These are phyloP conservation scores for Ulmus americana DNA, from an alignment of 331 rosid species.

Conservation along the genomic window DNA sequence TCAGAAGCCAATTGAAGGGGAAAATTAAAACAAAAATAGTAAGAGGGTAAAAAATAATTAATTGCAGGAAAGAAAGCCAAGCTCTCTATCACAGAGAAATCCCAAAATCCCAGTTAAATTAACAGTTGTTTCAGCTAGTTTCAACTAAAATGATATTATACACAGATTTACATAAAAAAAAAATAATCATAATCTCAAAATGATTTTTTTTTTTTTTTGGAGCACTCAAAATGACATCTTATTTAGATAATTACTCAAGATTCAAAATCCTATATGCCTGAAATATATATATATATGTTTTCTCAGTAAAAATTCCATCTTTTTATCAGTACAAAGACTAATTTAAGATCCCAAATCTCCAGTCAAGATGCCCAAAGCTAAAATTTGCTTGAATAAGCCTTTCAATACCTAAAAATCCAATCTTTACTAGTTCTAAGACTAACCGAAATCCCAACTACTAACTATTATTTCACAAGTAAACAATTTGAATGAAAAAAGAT, in stretches of 20 bases:
- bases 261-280: not conserved
- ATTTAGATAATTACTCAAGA: slow-evolving; percentile 3
- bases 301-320: not conserved
- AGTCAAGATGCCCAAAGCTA: slow-evolving; percentile 3
- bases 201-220: not conserved
- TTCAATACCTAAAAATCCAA: not conserved
- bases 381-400: not conserved
- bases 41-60: not conserved
- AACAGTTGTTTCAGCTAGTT: not conserved
- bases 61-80: not conserved
- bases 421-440: not conserved
- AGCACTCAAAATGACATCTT: not conserved
- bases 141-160: not conserved
- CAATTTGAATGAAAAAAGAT: not conserved
- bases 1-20: not conserved
- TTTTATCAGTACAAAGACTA: not conserved
- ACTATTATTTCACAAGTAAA: not conserved
- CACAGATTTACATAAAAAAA: not conserved
- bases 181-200: not conserved
- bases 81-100: not conserved
- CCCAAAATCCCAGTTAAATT: not conserved
- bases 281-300: not conserved
- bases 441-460: slow-evolving; percentile 8
- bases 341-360: slow-evolving; percentile 11
- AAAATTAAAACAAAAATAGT: not conserved